Evolutionary conservation across 129 eudicot genomes (phyloP).

Genomic region (Artemisia tridentata): DNA sequence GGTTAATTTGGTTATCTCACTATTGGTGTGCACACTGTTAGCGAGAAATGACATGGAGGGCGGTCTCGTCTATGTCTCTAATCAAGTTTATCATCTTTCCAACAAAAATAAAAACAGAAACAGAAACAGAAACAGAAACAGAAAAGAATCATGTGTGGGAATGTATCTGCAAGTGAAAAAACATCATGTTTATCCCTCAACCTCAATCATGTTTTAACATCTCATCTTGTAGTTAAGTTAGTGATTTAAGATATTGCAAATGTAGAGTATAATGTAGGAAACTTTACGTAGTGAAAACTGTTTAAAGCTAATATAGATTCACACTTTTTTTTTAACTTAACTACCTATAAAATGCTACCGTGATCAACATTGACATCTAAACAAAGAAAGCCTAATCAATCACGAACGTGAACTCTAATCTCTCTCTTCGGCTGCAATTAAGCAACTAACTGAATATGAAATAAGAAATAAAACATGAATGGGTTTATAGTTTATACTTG

Average conservation of each 20-base stretch:
- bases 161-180: slow-evolving; percentile 28
- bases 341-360: slow-evolving; percentile 14
- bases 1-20: background rate
- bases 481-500: background rate
- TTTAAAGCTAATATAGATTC: slow-evolving; percentile 28
- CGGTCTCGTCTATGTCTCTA: background rate
- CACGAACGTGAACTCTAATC: slow-evolving; percentile 14
- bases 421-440: slow-evolving; percentile 8
- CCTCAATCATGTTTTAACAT: slow-evolving; percentile 21
- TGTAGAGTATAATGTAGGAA: slow-evolving; percentile 27
- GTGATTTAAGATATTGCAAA: slow-evolving; percentile 15
- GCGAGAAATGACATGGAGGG: no score
- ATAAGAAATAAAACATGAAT: background rate
- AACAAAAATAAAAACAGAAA: background rate
- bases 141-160: slow-evolving; percentile 29
- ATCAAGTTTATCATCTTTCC: slow-evolving; percentile 23
- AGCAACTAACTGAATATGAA: slow-evolving; percentile 9
- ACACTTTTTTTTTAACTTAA: slow-evolving; percentile 6
- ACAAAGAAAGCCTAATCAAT: slow-evolving; percentile 18
- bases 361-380: slow-evolving; percentile 21
- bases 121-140: slow-evolving; percentile 1
- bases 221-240: slow-evolving; percentile 27
- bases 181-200: slow-evolving; percentile 25
- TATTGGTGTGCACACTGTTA: background rate
- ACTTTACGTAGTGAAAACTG: slow-evolving; percentile 13